These are phyloP conservation scores for Iris pallida DNA, from an alignment of 116 monocot genomes.

Conservation along the genomic window DNA sequence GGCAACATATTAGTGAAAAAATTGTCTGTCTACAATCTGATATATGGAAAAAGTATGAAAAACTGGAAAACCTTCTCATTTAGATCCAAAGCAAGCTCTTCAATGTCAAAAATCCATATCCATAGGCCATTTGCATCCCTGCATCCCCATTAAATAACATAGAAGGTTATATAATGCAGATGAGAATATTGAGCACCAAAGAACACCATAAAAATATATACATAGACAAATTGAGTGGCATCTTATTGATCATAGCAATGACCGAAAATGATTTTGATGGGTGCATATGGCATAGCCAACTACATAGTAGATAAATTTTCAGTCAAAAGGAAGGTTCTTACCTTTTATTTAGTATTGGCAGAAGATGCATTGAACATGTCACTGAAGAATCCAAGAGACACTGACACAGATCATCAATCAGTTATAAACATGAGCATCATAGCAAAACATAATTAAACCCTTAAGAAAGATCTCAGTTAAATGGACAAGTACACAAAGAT, in stretches of 20 bases:
- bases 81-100: constrained; percentile 38
- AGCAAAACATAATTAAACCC: constrained; percentile 10
- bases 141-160: neutral
- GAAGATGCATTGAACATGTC: constrained; percentile 51
- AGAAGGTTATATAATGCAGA: neutral
- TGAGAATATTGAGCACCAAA: neutral
- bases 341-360: constrained; percentile 41
- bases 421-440: constrained; percentile 1
- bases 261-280: neutral
- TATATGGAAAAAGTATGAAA: neutral
- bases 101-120: constrained; percentile 32
- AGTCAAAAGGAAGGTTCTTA: constrained; percentile 19
- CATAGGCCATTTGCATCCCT: constrained; percentile 64
- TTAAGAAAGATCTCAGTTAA: too few relatives aligned
- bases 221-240: neutral
- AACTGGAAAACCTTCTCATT: constrained; percentile 50
- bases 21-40: neutral
- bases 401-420: constrained; percentile 30
- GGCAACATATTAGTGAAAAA: neutral
- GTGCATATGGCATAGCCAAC: too few relatives aligned
- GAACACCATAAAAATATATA: neutral
- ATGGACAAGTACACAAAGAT: too few relatives aligned
- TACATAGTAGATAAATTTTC: neutral
- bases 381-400: constrained; percentile 78
- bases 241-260: neutral